Evolutionary conservation across 805 yeast species (phyloP), one percentile per base, ranked within the genome.

Genomic region (Candida pini): DNA sequence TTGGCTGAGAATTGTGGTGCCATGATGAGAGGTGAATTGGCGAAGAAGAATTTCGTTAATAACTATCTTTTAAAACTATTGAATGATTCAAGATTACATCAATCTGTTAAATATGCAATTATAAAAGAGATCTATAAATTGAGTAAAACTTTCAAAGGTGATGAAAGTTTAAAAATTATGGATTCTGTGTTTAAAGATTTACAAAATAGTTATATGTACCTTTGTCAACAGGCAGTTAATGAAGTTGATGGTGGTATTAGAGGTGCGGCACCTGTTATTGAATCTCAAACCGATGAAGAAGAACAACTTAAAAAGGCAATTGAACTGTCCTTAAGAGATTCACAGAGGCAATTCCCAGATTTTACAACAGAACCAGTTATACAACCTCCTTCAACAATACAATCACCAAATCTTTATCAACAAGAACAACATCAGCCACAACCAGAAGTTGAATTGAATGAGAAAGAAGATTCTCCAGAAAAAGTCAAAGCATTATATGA

Each of bases 401-500:
- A 32, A 33, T 55, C 39, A 6, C 48, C 36, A 25, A 49, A 44
- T 13, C 38, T 9, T 15, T 48, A 28, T 24, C 48, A 35, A 20
- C 35, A 32, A 7, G 55, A 40, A 6, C 48, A 36, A 26, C 50
- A 43, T 14, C 38, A 12, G 16, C 50, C 28, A 26, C 48, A 35
- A 20, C 34, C 43, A 31, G 45, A 38, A 30, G 41, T 43, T 32
- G 41, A 40, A 29, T 45, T 35, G 24, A 37, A 35, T 24, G 53
- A 22, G 21, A 26, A 27, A 9, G 40, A 40, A 31, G 41, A 28
- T 14, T 27, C 41, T 7, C 58, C 58, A 8, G 51, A 47, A 12
- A 58, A 56, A 30, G 97, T 90, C 2, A 71, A 81, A 31, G 97
- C 97, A 0, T 62, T 92, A 33, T 92, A 86, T 51, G 96, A 88